These are phyloP conservation scores for Calonectria pseudoreteaudii DNA, from an alignment of 2,329 filamentous ascomycete species.

Conservation along the genomic window DNA sequence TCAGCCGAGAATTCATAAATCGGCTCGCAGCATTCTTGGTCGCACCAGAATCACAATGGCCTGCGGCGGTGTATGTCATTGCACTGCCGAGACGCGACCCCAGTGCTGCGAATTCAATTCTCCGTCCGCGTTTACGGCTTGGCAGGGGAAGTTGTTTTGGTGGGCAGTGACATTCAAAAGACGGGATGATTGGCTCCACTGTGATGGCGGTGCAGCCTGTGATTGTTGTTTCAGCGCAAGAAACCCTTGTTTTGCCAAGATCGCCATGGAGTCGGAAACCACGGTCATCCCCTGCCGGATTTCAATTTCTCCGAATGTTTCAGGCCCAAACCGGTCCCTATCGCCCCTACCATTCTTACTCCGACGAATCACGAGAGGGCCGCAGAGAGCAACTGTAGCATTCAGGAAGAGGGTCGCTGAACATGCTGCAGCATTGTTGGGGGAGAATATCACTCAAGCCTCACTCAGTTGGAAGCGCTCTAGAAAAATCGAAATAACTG, in stretches of 20 bases:
- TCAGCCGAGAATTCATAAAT: no score
- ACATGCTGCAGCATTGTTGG: neutral
- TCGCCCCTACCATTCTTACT: neutral
- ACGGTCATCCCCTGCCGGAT: neutral
- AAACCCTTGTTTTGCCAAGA: neutral
- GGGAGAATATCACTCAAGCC: neutral
- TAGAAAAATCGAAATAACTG: neutral
- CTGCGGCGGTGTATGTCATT: no score
- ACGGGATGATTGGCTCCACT: neutral
- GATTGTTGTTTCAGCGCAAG: neutral
- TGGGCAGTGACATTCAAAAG: neutral
- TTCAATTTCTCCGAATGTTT: conserved; percentile 6
- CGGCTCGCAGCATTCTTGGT: no score
- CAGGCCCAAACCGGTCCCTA: neutral
- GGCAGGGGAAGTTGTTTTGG: neutral
- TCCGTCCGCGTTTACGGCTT: neutral
- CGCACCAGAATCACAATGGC: no score
- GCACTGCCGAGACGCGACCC: neutral
- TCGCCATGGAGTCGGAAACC: neutral
- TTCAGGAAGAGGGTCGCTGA: neutral
- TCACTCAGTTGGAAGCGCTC: neutral
- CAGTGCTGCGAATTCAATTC: neutral
- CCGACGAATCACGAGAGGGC: neutral
- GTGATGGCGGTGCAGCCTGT: neutral
- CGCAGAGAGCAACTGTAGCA: neutral